phyloP scores from a whole-genome alignment of 164 flowering plant genomes.

The Tinospora cordifolia region DNA sequence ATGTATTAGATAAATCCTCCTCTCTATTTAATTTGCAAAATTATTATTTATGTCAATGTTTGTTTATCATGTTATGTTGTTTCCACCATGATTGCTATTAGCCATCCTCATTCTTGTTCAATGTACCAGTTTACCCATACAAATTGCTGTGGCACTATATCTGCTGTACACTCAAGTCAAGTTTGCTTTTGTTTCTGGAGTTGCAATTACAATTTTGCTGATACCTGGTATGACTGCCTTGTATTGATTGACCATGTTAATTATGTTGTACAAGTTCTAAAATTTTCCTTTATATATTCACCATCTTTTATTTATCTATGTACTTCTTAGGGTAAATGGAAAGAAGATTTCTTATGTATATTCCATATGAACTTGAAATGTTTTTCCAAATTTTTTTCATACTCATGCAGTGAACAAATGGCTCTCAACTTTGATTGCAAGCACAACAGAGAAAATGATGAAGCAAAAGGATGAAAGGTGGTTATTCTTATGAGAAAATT shows the following conservation, averaged over 20 bases:
- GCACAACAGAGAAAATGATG: slow-evolving; percentile 89
- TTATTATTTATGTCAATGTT: background rate
- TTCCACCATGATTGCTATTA: background rate
- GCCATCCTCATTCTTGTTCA: slow-evolving; percentile 5
- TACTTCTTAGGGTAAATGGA: background rate
- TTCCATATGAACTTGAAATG: background rate
- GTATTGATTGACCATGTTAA: background rate
- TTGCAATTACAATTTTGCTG: slow-evolving; percentile 66
- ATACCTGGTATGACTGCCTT: slow-evolving; percentile 67
- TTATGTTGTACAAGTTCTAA: too few species aligned
- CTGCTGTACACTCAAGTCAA: slow-evolving; percentile 88
- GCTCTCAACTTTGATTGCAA: slow-evolving; percentile 76
- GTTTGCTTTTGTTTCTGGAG: slow-evolving; percentile 84
- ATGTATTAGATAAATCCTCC: background rate
- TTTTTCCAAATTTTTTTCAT: slow-evolving; percentile 1
- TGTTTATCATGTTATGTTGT: background rate
- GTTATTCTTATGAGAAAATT: background rate
- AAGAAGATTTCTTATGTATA: background rate
- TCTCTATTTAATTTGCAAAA: background rate
- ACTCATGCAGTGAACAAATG: slow-evolving; percentile 76
- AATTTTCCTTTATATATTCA: background rate
- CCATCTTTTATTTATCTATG: background rate
- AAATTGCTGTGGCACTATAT: slow-evolving; percentile 83
- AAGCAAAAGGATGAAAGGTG: slow-evolving; percentile 96
- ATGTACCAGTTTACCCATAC: slow-evolving; percentile 79